phyloP scores from a whole-genome alignment of 306 rosid species.

The Quercus alba region DNA sequence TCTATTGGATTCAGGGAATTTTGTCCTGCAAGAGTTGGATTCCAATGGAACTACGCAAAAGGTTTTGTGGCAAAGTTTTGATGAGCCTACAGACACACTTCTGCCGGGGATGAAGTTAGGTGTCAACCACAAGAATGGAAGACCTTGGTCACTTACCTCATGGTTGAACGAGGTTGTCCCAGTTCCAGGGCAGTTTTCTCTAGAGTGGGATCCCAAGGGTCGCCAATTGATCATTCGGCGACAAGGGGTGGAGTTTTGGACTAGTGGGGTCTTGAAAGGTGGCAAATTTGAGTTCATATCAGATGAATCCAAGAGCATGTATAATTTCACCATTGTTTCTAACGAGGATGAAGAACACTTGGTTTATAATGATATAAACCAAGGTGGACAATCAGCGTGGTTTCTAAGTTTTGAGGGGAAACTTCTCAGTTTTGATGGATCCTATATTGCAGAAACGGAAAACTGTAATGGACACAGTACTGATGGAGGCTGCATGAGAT shows the following conservation, averaged over 20 bases:
- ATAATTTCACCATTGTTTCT: no score
- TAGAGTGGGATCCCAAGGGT: background rate
- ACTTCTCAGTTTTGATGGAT: no score
- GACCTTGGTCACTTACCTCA: background rate
- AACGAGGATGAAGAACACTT: no score
- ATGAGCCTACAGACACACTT: background rate
- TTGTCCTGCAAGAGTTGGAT: background rate
- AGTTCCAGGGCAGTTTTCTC: background rate
- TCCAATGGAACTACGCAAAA: background rate
- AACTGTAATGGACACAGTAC: no score
- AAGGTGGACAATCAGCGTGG: no score
- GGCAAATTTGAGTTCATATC: no score
- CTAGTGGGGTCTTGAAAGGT: background rate
- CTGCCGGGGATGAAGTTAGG: slow-evolving; percentile 17
- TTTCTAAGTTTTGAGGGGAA: no score
- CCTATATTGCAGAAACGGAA: no score
- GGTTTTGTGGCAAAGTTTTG: slow-evolving; percentile 17
- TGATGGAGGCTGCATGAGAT: no score
- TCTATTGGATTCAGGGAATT: slow-evolving; percentile 4
- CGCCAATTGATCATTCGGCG: background rate
- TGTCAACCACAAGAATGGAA: background rate
- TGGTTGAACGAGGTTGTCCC: background rate
- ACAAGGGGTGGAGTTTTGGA: background rate
- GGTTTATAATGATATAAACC: no score
- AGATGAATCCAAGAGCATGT: no score